Conservation (phyloP, 768 basidiomycete species). For the Cantharellus anzutake region DNA sequence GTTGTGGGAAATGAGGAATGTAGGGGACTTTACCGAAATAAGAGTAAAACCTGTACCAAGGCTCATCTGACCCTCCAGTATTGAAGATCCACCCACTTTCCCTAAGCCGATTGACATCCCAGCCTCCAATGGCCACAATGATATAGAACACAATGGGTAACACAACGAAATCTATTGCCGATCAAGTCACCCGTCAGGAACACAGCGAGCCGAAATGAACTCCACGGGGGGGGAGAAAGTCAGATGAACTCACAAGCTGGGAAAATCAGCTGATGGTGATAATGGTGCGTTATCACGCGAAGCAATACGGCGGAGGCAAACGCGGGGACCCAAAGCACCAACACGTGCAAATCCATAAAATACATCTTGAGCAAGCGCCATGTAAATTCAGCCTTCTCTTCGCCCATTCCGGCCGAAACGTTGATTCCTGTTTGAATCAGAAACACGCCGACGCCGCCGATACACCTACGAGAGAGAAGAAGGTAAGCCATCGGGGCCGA, state of each 20-base stretch:
- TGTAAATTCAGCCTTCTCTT: conserved; percentile 55
- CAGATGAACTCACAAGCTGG: conserved; percentile 45
- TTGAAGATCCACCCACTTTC: conserved; percentile 75
- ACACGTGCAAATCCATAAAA: conserved; percentile 40
- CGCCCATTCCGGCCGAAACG: conserved; percentile 58
- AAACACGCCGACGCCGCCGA: conserved; percentile 93
- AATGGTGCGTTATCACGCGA: conserved; percentile 59
- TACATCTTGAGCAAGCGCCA: conserved; percentile 47
- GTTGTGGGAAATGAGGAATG: not conserved
- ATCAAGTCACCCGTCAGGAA: not conserved
- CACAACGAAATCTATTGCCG: conserved; percentile 43
- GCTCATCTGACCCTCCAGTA: conserved; percentile 26
- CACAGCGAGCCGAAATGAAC: not conserved
- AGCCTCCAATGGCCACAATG: conserved; percentile 40
- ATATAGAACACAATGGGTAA: conserved; percentile 78
- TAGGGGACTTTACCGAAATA: conserved; percentile 43
- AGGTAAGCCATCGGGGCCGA: conserved; percentile 4
- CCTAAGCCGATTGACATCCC: conserved; percentile 43
- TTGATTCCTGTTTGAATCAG: conserved; percentile 78
- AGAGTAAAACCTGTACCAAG: conserved; percentile 77
- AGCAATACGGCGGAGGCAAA: conserved; percentile 57
- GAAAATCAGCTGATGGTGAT: conserved; percentile 79
- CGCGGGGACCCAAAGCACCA: conserved; percentile 65
- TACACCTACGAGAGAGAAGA: conserved; percentile 18
- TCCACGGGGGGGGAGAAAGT: not conserved